Base-by-base conservation (phyloP, 2,329 filamentous ascomycete genomes). In the Aspergillus fischeri region DNA sequence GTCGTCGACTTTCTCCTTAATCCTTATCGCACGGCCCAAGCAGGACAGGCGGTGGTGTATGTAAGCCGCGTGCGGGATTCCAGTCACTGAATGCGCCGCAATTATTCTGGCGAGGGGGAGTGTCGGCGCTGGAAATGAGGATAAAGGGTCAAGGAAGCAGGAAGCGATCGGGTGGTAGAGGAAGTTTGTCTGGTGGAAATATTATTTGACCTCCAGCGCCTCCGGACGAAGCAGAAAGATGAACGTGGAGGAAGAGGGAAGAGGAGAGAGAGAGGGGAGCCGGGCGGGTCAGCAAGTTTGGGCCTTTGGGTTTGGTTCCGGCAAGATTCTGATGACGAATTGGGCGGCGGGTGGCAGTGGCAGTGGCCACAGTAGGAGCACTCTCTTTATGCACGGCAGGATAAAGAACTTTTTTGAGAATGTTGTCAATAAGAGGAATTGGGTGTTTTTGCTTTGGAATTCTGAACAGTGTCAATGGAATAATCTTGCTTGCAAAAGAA, bases 11-110 rank as follows among this genome's bases (percentile, higher is more conserved):
- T 17, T 38, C 32, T 38, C 32, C 32, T 38, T 38, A 38, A 14
- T 38, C 32, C 14, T 38, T 38, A 38, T 38, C 32, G 32, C 32
- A 38, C 32, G 32, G 32, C 32, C 32, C 32, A 35, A 35, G 32
- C 32, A 17, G 11, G 32, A 38, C 32, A 55, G 49, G 49, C 38
- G 52, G 14, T 38, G 58, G 61, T 53, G 59, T 60, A 59, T 60
- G 59, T 61, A 60, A 63, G 61, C 61, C 61, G 58, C 52, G 56
- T 56, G 51, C 53, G 55, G 58, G 56, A 58, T 56, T 38, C 5
- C 14, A 54, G 55, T 54, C 55, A 52, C 32, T 35, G 10, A 14
- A 35, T 48, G 55, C 32, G 32, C 14, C 32, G 32, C 32, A 17
- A 38, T 38, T 17, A 17, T 38, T 38, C 14, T 14, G 32, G 32